phyloP scores from a whole-genome alignment of 2,329 filamentous ascomycete genomes.

The Exserohilum turcica region DNA sequence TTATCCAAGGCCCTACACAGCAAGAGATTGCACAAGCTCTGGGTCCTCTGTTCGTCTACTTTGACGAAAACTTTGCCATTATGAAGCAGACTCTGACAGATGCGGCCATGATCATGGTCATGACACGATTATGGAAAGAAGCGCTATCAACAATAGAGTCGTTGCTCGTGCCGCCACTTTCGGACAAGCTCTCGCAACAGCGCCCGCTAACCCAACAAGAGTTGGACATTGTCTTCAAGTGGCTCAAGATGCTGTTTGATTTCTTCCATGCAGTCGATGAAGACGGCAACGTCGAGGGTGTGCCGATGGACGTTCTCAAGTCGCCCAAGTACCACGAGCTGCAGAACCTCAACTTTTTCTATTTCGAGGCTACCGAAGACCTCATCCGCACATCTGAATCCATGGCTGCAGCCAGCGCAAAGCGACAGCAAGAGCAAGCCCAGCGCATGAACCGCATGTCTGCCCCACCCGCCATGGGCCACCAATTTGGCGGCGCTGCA shows the following conservation, averaged over 20 bases:
- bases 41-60: conserved; percentile 86
- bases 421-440: conserved; percentile 70
- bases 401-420: conserved; percentile 86
- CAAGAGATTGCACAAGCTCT: conserved; percentile 80
- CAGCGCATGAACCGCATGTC: conserved; percentile 69
- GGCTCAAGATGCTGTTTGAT: conserved; percentile 85
- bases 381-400: conserved; percentile 93
- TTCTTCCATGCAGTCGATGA: conserved; percentile 97
- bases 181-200: conserved; percentile 90
- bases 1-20: conserved; percentile 64
- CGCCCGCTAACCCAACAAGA: conserved; percentile 83
- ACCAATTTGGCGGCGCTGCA: conserved; percentile 57
- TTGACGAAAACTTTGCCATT: conserved; percentile 97
- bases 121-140: conserved; percentile 98
- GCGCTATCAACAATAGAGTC: conserved; percentile 89
- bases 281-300: conserved; percentile 81
- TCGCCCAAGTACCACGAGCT: conserved; percentile 98
- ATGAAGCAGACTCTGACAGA: conserved; percentile 97
- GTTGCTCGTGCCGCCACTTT: conserved; percentile 88
- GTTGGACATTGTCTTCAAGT: conserved; percentile 92
- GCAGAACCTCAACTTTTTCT: conserved; percentile 96
- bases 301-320: conserved; percentile 88
- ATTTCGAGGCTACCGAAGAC: conserved; percentile 89
- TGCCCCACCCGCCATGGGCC: conserved; percentile 64
- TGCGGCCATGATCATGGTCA: conserved; percentile 96